These are phyloP conservation scores for Kodamaea kakaduensis DNA, from an alignment of 805 yeast species.

Conservation along the genomic window DNA sequence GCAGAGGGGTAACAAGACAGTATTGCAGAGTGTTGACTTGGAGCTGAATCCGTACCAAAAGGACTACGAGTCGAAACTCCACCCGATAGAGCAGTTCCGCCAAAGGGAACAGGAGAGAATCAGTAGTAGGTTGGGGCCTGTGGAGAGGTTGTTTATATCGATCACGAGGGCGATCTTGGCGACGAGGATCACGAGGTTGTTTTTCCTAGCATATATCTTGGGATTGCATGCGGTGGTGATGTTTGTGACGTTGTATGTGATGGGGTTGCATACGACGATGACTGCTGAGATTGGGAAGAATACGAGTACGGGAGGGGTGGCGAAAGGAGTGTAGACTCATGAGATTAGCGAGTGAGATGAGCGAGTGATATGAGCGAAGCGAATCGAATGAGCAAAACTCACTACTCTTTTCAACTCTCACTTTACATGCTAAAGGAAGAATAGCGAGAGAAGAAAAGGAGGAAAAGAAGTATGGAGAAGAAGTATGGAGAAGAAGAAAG, in stretches of 20 bases:
- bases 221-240: slow-evolving; percentile 73
- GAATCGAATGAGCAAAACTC: no score
- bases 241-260: slow-evolving; percentile 54
- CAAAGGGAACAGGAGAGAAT: slow-evolving; percentile 73
- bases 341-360: no score
- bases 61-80: slow-evolving; percentile 70
- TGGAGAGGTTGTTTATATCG: slow-evolving; percentile 73
- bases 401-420: no score
- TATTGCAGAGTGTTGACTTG: slow-evolving; percentile 33
- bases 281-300: slow-evolving; percentile 46
- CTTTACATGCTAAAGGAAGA: no score
- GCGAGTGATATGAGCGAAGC: no score
- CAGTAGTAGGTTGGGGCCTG: slow-evolving; percentile 63
- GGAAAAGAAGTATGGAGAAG: no score
- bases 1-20: slow-evolving; percentile 15
- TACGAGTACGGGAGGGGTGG: slow-evolving; percentile 38
- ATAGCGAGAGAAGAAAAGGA: no score
- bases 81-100: slow-evolving; percentile 81
- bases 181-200: slow-evolving; percentile 64
- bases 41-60: slow-evolving; percentile 55
- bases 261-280: slow-evolving; percentile 42
- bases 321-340: slow-evolving; percentile 14
- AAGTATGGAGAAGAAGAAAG: no score
- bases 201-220: slow-evolving; percentile 68
- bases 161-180: slow-evolving; percentile 73